A percentile compares a stretch with the other conserved stretches of the same genome.
These are phyloP conservation scores for Phaeosphaeriaceae sp. DNA, from an alignment of 2,329 filamentous ascomycete species.

Conservation along the genomic window DNA sequence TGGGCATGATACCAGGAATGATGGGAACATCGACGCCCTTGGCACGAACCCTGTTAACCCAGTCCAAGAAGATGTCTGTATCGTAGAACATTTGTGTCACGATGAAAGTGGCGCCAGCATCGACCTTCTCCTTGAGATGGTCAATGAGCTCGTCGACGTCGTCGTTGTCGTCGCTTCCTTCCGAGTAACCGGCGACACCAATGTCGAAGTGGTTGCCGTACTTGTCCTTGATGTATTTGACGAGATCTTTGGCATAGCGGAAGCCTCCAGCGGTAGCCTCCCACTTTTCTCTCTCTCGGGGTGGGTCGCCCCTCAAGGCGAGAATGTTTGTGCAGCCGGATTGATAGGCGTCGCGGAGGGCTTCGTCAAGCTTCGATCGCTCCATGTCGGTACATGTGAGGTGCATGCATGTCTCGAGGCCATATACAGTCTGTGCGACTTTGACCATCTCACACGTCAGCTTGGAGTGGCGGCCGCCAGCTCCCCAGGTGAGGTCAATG, in stretches of 20 bases:
- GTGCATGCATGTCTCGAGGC: constrained; percentile 98
- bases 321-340: constrained; percentile 97
- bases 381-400: constrained; percentile 99
- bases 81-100: constrained; percentile 99
- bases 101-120: constrained; percentile 90
- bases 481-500: constrained; percentile 98
- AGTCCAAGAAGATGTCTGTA: constrained; percentile 89
- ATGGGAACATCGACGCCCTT: constrained; percentile 85
- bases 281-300: constrained; percentile 93
- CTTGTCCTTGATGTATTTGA: constrained; percentile 77
- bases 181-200: constrained; percentile 94
- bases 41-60: constrained; percentile 85
- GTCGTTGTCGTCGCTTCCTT: constrained; percentile 92
- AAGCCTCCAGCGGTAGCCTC: constrained; percentile 86
- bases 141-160: constrained; percentile 85
- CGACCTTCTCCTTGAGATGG: constrained; percentile 96
- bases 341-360: constrained; percentile 86
- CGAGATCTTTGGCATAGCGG: constrained; percentile 89
- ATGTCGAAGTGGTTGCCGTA: constrained; percentile 96
- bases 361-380: constrained; percentile 86
- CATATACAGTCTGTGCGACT: constrained; percentile 92
- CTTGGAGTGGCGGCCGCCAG: constrained; percentile 87
- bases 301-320: constrained; percentile 90
- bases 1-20: constrained; percentile 88
- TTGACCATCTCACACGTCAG: constrained; percentile 97